These are phyloP conservation scores for Sextonia rubra DNA, from an alignment of 164 flowering plant genomes.

Conservation along the genomic window DNA sequence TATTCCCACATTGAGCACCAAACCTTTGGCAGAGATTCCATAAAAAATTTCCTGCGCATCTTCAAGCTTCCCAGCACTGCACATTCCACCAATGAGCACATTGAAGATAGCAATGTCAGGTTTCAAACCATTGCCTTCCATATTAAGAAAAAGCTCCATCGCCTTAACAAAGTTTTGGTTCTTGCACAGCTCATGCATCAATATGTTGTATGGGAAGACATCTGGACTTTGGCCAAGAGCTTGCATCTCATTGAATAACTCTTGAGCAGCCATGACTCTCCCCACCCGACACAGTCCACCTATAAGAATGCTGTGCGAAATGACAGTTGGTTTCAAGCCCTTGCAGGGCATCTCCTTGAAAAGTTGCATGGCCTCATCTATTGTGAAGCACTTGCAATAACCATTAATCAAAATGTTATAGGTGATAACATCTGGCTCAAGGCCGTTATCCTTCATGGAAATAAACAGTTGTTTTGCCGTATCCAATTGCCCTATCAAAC, in stretches of 20 bases:
- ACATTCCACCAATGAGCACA: conserved; percentile 1
- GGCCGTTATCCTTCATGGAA: conserved; percentile 29
- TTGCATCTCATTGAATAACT: conserved; percentile 36
- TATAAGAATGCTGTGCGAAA: conserved; percentile 34
- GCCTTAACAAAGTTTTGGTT: neutral
- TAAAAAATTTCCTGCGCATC: conserved; percentile 5
- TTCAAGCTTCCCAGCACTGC: conserved; percentile 3
- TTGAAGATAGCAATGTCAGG: neutral
- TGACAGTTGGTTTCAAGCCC: conserved; percentile 30
- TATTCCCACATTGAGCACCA: conserved; percentile 11
- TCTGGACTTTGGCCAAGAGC: conserved; percentile 1
- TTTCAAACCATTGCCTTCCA: neutral
- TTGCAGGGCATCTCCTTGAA: conserved; percentile 28
- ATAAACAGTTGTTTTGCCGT: conserved; percentile 32
- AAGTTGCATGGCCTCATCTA: conserved; percentile 33
- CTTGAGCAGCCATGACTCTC: conserved; percentile 32
- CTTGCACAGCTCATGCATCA: conserved; percentile 3
- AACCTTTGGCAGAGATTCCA: neutral
- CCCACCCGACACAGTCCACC: conserved; percentile 36
- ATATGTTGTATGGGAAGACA: neutral
- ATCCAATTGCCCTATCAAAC: conserved; percentile 14
- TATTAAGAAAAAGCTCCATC: neutral
- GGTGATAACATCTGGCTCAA: conserved; percentile 22
- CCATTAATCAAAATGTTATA: conserved; percentile 48
- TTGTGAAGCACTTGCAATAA: conserved; percentile 24